phyloP scores from a whole-genome alignment of 2,329 filamentous ascomycete species.

The Apiospora rasikravindrae region DNA sequence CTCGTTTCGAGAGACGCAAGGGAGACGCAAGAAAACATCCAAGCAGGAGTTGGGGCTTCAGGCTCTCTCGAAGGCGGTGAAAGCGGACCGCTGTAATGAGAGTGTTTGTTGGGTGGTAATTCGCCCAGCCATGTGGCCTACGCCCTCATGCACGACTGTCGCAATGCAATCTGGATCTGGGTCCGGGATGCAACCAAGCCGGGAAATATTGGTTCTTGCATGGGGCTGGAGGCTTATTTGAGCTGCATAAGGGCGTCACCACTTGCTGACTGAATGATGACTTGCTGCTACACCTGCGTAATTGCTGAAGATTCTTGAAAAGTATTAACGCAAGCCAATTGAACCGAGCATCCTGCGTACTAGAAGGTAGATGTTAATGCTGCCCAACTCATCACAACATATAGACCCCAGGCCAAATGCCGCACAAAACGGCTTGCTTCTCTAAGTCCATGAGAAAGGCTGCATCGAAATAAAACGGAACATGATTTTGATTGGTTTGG shows the following conservation, averaged over 20 bases:
- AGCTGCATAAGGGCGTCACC: neutral
- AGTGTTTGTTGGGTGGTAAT: neutral
- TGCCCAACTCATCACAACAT: no score
- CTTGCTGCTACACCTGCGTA: neutral
- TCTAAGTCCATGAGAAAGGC: neutral
- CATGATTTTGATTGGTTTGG: neutral
- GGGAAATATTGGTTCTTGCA: neutral
- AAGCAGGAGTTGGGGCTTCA: neutral
- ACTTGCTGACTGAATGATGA: neutral
- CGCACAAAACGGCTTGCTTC: no score
- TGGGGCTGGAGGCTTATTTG: neutral
- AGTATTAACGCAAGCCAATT: no score
- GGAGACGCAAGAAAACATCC: neutral
- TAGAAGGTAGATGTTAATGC: no score
- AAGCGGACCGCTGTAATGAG: neutral
- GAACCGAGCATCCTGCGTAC: no score
- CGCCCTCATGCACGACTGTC: neutral
- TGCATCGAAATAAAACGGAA: neutral
- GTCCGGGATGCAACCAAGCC: neutral
- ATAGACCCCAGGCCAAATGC: neutral
- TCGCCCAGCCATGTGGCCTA: neutral
- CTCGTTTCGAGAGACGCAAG: neutral
- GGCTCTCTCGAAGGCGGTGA: neutral
- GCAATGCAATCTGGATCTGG: neutral
- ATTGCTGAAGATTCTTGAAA: no score